A percentile compares a stretch with the other conserved stretches of the same genome.
Evolutionary conservation across 805 yeast genomes (phyloP).

Genomic region (Ogataea dorogensis): DNA sequence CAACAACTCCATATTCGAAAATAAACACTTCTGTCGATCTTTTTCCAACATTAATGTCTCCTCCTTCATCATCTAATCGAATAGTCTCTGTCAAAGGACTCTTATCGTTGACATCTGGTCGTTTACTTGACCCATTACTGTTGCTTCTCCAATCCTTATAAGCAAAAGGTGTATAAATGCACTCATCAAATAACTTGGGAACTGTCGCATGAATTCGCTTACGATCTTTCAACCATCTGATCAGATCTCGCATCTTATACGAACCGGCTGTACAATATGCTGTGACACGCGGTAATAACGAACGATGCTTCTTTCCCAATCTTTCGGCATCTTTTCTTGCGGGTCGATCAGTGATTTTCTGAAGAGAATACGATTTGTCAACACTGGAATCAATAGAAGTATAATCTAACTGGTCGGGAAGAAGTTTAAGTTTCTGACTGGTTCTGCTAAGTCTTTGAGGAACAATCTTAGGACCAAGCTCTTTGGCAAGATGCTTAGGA

Average conservation of each 20-base stretch:
- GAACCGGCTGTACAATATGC: slow-evolving; percentile 96
- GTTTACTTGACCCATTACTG: slow-evolving; percentile 19
- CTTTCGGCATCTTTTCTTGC: slow-evolving; percentile 94
- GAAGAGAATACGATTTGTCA: slow-evolving; percentile 70
- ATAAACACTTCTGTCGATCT: slow-evolving; percentile 76
- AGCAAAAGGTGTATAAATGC: slow-evolving; percentile 87
- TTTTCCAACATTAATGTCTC: slow-evolving; percentile 85
- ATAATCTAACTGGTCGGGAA: slow-evolving; percentile 56
- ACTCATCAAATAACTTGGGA: slow-evolving; percentile 91
- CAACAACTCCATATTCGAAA: slow-evolving; percentile 96
- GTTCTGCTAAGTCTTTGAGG: slow-evolving; percentile 76
- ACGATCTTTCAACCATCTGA: slow-evolving; percentile 80
- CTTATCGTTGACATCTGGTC: slow-evolving; percentile 9
- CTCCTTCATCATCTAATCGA: slow-evolving; percentile 89
- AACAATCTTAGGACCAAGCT: slow-evolving; percentile 51
- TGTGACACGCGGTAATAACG: slow-evolving; percentile 86
- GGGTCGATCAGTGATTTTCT: slow-evolving; percentile 78
- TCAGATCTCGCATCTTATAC: slow-evolving; percentile 82
- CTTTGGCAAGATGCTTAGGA: slow-evolving; percentile 28
- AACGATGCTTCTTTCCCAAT: slow-evolving; percentile 81
- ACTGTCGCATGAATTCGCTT: slow-evolving; percentile 70
- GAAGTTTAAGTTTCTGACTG: slow-evolving; percentile 65
- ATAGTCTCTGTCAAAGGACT: slow-evolving; percentile 42
- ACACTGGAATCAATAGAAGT: slow-evolving; percentile 21
- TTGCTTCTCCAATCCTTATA: slow-evolving; percentile 73